Evolutionary conservation across 495 filamentous ascomycete species (phyloP), one percentile per base, ranked within the genome.

Genomic region (Aspergillus ellipticus): DNA sequence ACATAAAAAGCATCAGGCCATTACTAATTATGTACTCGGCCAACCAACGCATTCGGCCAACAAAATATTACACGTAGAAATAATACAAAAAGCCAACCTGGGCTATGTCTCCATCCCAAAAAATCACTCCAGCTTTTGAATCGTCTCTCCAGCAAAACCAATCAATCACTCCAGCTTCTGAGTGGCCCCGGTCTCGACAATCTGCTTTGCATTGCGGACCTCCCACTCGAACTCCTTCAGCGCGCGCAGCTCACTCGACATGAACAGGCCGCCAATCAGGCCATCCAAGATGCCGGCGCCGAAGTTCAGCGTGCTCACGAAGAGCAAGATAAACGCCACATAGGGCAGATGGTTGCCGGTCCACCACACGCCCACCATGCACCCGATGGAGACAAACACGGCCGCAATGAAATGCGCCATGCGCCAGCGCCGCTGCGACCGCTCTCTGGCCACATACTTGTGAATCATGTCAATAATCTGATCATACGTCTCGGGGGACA

Each of bases 191-290:
- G 51, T 59, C 53, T 66, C 54, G 10, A 67, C 64, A 39, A 75
- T 39, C 22, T 63, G 65, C 57, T 71, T 83, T 31, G 86, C 86
- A 72, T 88, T 94, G 49, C 73, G 71, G 13, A 98, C 85, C 74
- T 98, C 95, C 87, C 91, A 96, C 63, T 94, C 85, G 72, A 97
- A 97, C 74, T 97, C 94, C 61, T 84, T 87, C n/a, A 98, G 72
- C 13, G 89, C 85, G 56, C 90, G 77, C 55, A 96, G 58, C 73
- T 98, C 94, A 60, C 82, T 83, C 11, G 85, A 84, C 58, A 96
- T 85, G 62, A 97, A 97, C 28, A 97, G 63, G 1, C 91, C 82
- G 3, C 90, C 89, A 66, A 97, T 87, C 28, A 97, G 65, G 0
- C 93, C 92, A 70, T 96, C 88, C 16, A 96, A 56, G 6, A 88